Conservation (phyloP, 1,284 basidiomycete genomes). For the Salmacisia buchloeana region DNA sequence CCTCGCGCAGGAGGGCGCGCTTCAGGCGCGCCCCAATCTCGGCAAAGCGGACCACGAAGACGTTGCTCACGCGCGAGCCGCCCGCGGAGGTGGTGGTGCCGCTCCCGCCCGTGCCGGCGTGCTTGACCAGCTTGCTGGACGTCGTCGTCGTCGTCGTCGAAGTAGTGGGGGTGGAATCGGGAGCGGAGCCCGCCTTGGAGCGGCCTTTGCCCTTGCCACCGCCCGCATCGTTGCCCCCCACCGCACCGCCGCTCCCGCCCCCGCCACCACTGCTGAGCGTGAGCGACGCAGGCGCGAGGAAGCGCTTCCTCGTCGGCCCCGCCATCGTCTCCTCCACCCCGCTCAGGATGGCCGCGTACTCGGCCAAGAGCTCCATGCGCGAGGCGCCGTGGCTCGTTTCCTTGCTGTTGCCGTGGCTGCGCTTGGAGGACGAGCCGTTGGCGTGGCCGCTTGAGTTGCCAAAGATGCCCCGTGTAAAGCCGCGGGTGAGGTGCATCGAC, state of each 20-base stretch:
- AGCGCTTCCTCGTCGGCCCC: constrained; percentile 58
- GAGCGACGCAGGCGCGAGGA: constrained; percentile 35
- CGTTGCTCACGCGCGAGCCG: neutral
- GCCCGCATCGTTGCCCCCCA: neutral
- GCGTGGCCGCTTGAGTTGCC: neutral
- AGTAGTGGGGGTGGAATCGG: too few species aligned
- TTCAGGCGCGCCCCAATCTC: constrained; percentile 68
- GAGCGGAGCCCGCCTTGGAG: too few species aligned
- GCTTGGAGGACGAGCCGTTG: neutral
- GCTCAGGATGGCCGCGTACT: constrained; percentile 70
- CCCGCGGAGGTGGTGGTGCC: neutral
- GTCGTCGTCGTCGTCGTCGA: too few species aligned
- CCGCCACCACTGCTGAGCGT: constrained; percentile 51
- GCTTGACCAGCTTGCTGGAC: too few species aligned
- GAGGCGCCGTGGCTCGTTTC: constrained; percentile 14
- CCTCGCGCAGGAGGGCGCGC: constrained; percentile 68
- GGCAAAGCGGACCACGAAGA: constrained; percentile 75
- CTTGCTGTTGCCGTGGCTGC: neutral
- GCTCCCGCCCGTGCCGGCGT: too few species aligned
- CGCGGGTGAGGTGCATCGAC: constrained; percentile 54
- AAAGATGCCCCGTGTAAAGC: constrained; percentile 47
- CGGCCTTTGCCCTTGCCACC: neutral
- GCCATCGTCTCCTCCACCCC: constrained; percentile 73
- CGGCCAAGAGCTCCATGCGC: constrained; percentile 36
- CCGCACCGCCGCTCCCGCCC: constrained; percentile 57